Evolutionary conservation across 257 asterid genomes (phyloP).

Genomic region (Prunella vulgaris): DNA sequence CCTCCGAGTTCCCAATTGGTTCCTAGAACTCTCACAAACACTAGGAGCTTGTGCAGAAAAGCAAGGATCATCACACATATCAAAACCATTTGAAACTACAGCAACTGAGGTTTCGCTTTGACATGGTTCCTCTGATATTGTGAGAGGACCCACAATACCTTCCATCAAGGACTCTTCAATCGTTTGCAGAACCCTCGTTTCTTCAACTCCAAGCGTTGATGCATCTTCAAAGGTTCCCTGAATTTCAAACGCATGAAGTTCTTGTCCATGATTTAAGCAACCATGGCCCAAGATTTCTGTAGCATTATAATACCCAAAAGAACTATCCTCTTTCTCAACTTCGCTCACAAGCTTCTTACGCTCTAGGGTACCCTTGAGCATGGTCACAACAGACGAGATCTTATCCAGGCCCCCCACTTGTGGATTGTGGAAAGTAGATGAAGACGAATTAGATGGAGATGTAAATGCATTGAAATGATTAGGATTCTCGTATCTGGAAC

Average conservation of each 20-base stretch:
- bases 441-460: slow-evolving; percentile 45
- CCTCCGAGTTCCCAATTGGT: slow-evolving; percentile 40
- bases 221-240: slow-evolving; percentile 39
- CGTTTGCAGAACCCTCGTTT: slow-evolving; percentile 38
- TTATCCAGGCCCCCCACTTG: slow-evolving; percentile 44
- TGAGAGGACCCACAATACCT: slow-evolving; percentile 38
- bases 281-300: slow-evolving; percentile 27
- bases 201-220: slow-evolving; percentile 35
- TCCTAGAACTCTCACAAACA: slow-evolving; percentile 54
- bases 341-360: slow-evolving; percentile 35
- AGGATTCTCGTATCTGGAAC: slow-evolving; percentile 21
- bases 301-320: slow-evolving; percentile 42
- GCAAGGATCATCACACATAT: slow-evolving; percentile 57
- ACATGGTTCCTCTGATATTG: slow-evolving; percentile 60
- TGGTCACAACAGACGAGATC: slow-evolving; percentile 79
- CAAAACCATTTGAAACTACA: slow-evolving; percentile 49
- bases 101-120: slow-evolving; percentile 85
- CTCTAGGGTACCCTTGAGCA: slow-evolving; percentile 79
- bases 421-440: slow-evolving; percentile 53
- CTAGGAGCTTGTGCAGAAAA: slow-evolving; percentile 55
- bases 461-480: slow-evolving; percentile 30
- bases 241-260: slow-evolving; percentile 31
- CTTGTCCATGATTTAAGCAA: slow-evolving; percentile 34
- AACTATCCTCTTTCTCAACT: slow-evolving; percentile 34
- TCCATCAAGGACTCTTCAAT: slow-evolving; percentile 55